Base-by-base conservation (phyloP, 441 rosid species). In the Mallotus japonicus region DNA sequence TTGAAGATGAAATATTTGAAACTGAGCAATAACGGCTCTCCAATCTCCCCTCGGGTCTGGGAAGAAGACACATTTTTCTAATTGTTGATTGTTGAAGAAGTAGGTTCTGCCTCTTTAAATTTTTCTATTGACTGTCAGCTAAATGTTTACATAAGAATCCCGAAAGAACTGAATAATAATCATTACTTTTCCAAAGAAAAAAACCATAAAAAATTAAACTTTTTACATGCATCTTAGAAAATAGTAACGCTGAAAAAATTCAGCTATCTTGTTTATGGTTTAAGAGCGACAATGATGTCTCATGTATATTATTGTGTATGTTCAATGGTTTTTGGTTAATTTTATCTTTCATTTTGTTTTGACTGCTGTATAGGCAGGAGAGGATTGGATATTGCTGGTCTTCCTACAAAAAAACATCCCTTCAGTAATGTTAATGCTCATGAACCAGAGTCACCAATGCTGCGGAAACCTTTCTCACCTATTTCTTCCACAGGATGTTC, bases 391-490 rank as follows among this genome's bases (percentile, higher is more conserved):
- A 75, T 83, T 72, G 89, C 88, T 60, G 94, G 92, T 79, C 82
- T 82, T 70, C 79, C 89, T 3, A 61, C 78, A 2, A 88, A 87
- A 73, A 89, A 86, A 58, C 89, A 85, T 64, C 86, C 94, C 22
- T 84, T 81, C 62, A 83, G 85, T 68, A 75, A 84, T 51, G 75
- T 69, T 70, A 81, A 77, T 68, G 77, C 73, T 59, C 79, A 67
- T 34, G 88, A 83, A 78, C 82, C 87, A 24, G 93, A 87, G 78
- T 82, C 97, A 37, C 95, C 93, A 46, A 67, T 86, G 80, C 78
- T 88, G 60, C 87, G 97, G 75, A 88, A 89, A 82, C 99, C 99
- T 1, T 95, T 95, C 91, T 89, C 97, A 0, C 97, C 97, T 11
- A 85, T 95, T 71, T 76, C 90, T 22, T 79, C 89, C 9, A 78